Percentiles rank a stretch among this genome's conserved stretches.
Conservation (phyloP, 2,329 filamentous ascomycete genomes). For the Apiospora saccharicola region DNA sequence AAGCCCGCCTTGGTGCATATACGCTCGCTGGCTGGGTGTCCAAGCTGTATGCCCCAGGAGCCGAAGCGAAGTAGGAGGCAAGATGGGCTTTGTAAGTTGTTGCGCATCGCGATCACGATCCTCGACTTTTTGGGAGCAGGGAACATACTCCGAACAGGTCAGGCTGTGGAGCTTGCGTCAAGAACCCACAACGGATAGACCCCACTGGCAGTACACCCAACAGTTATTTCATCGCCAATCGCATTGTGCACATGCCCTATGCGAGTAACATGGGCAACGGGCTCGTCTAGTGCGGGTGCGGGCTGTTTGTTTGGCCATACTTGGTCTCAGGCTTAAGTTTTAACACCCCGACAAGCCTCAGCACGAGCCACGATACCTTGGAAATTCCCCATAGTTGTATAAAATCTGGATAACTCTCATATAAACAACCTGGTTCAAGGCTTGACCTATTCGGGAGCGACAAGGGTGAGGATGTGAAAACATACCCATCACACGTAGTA, state of each 20-base stretch:
- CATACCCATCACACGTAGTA: too few relatives aligned
- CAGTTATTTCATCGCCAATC: background rate
- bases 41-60: background rate
- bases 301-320: background rate
- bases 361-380: too few relatives aligned
- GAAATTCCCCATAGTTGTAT: too few relatives aligned
- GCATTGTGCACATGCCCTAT: background rate
- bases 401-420: too few relatives aligned
- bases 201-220: slow-evolving; percentile 1
- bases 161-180: background rate
- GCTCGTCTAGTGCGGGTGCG: background rate
- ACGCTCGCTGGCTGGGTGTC: background rate
- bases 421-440: too few relatives aligned
- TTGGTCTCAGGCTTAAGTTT: too few relatives aligned
- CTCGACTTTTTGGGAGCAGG: background rate
- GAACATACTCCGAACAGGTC: slow-evolving; percentile 3
- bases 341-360: too few relatives aligned
- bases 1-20: background rate
- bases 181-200: slow-evolving; percentile 13
- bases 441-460: too few relatives aligned
- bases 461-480: too few relatives aligned
- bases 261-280: background rate
- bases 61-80: background rate
- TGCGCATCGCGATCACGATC: slow-evolving; percentile 15
- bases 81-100: background rate